Conservation (phyloP, 805 yeast species). For the Ogataea glucozyma region DNA sequence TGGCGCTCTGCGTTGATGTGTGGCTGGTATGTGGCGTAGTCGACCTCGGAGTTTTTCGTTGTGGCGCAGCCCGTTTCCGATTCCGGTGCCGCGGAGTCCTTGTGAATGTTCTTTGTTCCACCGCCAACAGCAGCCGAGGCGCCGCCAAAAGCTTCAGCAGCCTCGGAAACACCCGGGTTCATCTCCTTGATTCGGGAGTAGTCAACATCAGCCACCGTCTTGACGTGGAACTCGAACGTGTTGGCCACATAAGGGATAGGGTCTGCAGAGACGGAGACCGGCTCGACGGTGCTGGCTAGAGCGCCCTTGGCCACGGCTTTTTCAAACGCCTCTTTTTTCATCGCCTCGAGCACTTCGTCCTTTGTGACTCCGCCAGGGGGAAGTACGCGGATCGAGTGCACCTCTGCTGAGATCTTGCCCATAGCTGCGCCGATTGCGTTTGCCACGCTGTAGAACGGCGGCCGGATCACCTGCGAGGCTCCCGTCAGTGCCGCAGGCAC, state of each 20-base stretch:
- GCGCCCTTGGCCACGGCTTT: constrained; percentile 32
- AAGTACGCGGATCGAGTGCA: constrained; percentile 18
- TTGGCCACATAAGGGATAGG: constrained; percentile 38
- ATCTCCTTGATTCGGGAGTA: constrained; percentile 25
- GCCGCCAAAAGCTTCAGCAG: background rate
- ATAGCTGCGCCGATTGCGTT: constrained; percentile 54
- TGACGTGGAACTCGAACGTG: constrained; percentile 38
- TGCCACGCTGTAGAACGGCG: constrained; percentile 45
- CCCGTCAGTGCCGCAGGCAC: constrained; percentile 40
- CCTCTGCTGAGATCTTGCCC: constrained; percentile 43
- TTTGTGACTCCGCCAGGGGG: constrained; percentile 23
- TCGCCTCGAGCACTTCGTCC: constrained; percentile 23
- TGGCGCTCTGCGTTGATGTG: constrained; percentile 30
- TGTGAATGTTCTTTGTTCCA: constrained; percentile 17
- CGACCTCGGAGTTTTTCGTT: too few relatives aligned
- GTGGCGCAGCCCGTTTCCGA: constrained; percentile 17
- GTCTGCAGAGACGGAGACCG: constrained; percentile 30
- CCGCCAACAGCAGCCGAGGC: background rate
- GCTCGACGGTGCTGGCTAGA: constrained; percentile 25
- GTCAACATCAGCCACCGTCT: constrained; percentile 48
- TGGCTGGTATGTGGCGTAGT: constrained; percentile 37
- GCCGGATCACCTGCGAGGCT: constrained; percentile 43
- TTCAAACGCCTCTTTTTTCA: constrained; percentile 22
- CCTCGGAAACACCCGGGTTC: background rate
- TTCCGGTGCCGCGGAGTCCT: constrained; percentile 16